Percentiles rank a stretch among this genome's conserved stretches.
Conservation (phyloP, 2,329 filamentous ascomycete species). For the Monosporascus cannonballus region DNA sequence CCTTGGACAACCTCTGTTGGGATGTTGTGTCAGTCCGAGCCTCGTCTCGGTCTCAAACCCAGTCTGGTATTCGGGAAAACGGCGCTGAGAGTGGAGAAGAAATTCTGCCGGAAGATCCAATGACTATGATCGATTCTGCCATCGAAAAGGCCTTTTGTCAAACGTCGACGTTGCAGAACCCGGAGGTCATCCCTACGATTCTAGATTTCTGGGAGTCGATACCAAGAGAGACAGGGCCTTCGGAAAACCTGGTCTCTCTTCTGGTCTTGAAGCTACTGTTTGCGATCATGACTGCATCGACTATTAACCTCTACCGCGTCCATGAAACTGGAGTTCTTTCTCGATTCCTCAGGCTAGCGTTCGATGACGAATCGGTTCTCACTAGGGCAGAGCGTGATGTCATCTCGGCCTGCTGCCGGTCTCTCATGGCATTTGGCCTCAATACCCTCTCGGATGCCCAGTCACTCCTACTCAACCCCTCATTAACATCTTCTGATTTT, state of each 20-base stretch:
- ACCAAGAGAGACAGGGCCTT: conserved; percentile 37
- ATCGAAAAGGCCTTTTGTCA: conserved; percentile 45
- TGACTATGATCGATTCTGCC: conserved; percentile 24
- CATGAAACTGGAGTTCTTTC: conserved; percentile 67
- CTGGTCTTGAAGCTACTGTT: conserved; percentile 60
- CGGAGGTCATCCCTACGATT: conserved; percentile 57
- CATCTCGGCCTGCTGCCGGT: conserved; percentile 61
- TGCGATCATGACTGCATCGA: conserved; percentile 53
- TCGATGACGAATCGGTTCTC: conserved; percentile 45
- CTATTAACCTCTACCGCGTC: conserved; percentile 64
- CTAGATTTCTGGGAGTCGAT: conserved; percentile 60
- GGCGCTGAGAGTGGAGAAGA: conserved; percentile 1
- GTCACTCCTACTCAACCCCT: conserved; percentile 54
- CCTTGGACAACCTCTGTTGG: conserved; percentile 63
- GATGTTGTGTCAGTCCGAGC: conserved; percentile 14
- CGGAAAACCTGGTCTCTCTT: conserved; percentile 50
- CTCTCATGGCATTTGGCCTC: conserved; percentile 69
- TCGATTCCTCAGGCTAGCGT: conserved; percentile 57
- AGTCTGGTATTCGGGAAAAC: conserved; percentile 13
- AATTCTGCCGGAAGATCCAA: conserved; percentile 1
- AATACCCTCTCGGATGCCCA: conserved; percentile 78
- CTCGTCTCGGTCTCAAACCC: conserved; percentile 7
- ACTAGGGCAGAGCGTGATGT: conserved; percentile 49
- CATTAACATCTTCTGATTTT: conserved; percentile 58
- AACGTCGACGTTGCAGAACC: conserved; percentile 49